A percentile compares a stretch with the other conserved stretches of the same genome.
Conservation (phyloP, 257 asterid genomes). For the Solanum paucissectum region DNA sequence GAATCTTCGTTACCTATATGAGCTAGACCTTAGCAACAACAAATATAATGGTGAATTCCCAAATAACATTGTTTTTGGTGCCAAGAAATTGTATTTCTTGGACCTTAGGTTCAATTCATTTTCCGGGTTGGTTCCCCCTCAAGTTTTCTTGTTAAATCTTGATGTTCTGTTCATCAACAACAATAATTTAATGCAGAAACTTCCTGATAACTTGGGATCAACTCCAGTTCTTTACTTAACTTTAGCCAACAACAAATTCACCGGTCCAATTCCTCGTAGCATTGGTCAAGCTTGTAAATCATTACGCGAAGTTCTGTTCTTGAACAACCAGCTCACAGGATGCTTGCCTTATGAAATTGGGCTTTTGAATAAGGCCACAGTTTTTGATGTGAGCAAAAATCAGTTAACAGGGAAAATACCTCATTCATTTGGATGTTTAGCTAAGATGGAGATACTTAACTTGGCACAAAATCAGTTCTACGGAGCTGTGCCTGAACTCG, state of each 20-base stretch:
- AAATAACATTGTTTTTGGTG: slow-evolving; percentile 7
- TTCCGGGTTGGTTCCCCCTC: slow-evolving; percentile 29
- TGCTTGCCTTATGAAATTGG: slow-evolving; percentile 66
- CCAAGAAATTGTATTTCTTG: slow-evolving; percentile 43
- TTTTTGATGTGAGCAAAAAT: slow-evolving; percentile 46
- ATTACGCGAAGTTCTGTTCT: slow-evolving; percentile 29
- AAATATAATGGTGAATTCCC: slow-evolving; percentile 39
- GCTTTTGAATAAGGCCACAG: slow-evolving; percentile 10
- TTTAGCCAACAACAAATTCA: slow-evolving; percentile 44
- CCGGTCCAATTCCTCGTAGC: slow-evolving; percentile 42
- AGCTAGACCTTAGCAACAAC: slow-evolving; percentile 66
- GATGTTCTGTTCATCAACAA: slow-evolving; percentile 63
- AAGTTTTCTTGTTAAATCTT: slow-evolving; percentile 35
- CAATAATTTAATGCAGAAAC: slow-evolving; percentile 29
- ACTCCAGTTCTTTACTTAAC: slow-evolving; percentile 38
- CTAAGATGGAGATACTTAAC: slow-evolving; percentile 16
- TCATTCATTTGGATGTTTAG: slow-evolving; percentile 44
- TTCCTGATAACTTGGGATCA: slow-evolving; percentile 35
- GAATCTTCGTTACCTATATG: slow-evolving; percentile 22
- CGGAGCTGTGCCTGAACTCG: slow-evolving; percentile 47
- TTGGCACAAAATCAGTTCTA: slow-evolving; percentile 29
- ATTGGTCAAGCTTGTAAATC: slow-evolving; percentile 29
- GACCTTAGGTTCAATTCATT: slow-evolving; percentile 48
- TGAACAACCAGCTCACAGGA: slow-evolving; percentile 39
- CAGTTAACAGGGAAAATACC: slow-evolving; percentile 54